Evolutionary conservation across 176 grass and related monocot species (phyloP), one percentile per base, ranked within the genome.

Genomic region (Tuctoria greenei): DNA sequence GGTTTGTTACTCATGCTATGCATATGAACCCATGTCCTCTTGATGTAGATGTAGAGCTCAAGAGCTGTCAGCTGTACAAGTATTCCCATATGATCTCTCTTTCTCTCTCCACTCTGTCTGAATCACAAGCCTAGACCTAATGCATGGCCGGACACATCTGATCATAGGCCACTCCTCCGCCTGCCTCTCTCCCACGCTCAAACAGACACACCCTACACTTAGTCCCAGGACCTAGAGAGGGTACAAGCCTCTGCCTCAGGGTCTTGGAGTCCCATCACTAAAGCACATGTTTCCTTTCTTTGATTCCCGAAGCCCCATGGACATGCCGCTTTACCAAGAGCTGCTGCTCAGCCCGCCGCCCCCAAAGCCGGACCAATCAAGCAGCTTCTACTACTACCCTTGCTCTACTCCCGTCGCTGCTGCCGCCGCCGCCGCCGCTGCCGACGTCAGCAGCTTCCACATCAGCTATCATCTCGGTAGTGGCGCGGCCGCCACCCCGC

Each of bases 241-340:
- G 35, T 10, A 25, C 26, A 49, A 45, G 35, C 43, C 31, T 31
- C 31, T 31, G 31, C 31, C 14, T 26, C 31, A 31, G 31, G 62
- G 59, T 18, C 55, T 75, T 64, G 75, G 80, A 88, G 75, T 88
- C 81, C 76, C 71, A 84, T 80, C 86, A 84, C 17, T 47, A 79
- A 79, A 79, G 86, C 81, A 81, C 21, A 89, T 90, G 90, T 70
- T 79, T 66, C 84, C 87, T 52, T 79, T 93, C 80, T 64, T 23
- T 46, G 87, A 93, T 67, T 86, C 75, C 51, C 6, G 20, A 50
- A 80, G 64, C 46, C 56, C 72, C 71, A 84, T 84, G 65, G 90
- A 84, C 46, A 40, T 43, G 12, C 71, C 81, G 23, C 73, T 89
- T 75, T 78, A 75, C 60, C 79, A 73, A 12, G 87, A 89, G 67